Base-by-base conservation (phyloP, 2,329 filamentous ascomycete genomes). In the Monosporascus cannonballus region DNA sequence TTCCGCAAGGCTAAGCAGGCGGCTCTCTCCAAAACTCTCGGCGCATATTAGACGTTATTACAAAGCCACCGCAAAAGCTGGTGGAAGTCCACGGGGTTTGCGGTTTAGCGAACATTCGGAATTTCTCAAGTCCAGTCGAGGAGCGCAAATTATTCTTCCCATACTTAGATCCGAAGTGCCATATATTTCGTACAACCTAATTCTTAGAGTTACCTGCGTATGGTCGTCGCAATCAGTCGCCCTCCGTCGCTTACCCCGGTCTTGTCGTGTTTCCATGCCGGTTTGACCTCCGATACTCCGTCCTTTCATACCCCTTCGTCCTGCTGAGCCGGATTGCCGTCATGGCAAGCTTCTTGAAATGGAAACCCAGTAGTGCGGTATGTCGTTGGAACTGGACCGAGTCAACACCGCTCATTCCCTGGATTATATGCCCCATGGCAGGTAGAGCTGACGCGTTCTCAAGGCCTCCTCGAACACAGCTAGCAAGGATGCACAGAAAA, bases 311-410 rank as follows among this genome's bases (percentile, higher is more conserved):
- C 8, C 22, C 17, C 42, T 11, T 15, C 8, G 42, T 24, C 42
- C 30, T 22, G 4, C 42, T 6, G 24, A 27, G 42, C 24, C 24
- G 22, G 47, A 47, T 41, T 49, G 36, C 55, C 57, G 63, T 53
- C 59, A 84, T 84, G 80, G 73, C 80, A 56, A 74, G 77, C 56
- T 79, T 85, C 61, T 76, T 84, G 57, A 84, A 81, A 67, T 76
- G 83, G 64, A 83, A 82, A 69, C 71, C 73, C 61, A 72, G 75
- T 59, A 71, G 75, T 66, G 73, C 73, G 66, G 81, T 84, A 72
- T 70, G 80, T 78, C 58, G 47, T 48, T 44, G 36, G 46, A 47
- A 20, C 44, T 47, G 18, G 39, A 27, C 53, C 49, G 36, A 49
- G 42, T 49, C 52, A 36, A 22, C 22, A 49, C 39, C 41, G 30